Percentiles rank a stretch among this genome's conserved stretches.
Conservation (phyloP, 2,329 filamentous ascomycete species). For the Colletotrichum musae region DNA sequence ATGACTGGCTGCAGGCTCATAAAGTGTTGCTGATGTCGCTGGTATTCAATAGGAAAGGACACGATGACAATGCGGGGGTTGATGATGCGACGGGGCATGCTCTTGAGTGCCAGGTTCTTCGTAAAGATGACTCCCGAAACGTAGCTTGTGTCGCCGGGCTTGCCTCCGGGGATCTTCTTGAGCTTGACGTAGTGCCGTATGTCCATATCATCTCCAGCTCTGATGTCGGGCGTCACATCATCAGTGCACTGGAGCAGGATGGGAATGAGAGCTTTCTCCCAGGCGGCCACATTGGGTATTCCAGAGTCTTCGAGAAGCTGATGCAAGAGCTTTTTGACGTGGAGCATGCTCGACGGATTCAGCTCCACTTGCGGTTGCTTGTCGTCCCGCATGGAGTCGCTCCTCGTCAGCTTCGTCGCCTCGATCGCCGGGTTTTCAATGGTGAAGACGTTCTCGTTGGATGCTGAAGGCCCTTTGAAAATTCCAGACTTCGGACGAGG, state of each 20-base stretch:
- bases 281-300: slow-evolving; percentile 80
- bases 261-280: slow-evolving; percentile 92
- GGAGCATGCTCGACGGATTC: slow-evolving; percentile 87
- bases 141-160: slow-evolving; percentile 93
- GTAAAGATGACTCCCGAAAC: slow-evolving; percentile 97
- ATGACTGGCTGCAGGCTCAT: slow-evolving; percentile 99
- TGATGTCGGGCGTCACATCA: slow-evolving; percentile 93
- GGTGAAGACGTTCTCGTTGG: slow-evolving; percentile 64
- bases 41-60: slow-evolving; percentile 96
- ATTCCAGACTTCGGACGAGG: slow-evolving; percentile 74
- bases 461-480: slow-evolving; percentile 69
- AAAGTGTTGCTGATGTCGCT: slow-evolving; percentile 90
- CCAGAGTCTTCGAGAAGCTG: slow-evolving; percentile 85
- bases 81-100: slow-evolving; percentile 89
- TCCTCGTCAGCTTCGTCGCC: slow-evolving; percentile 74
- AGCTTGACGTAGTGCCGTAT: slow-evolving; percentile 97
- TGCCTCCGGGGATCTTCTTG: slow-evolving; percentile 94
- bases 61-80: slow-evolving; percentile 92
- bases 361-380: slow-evolving; percentile 85
- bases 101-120: slow-evolving; percentile 96
- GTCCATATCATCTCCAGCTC: slow-evolving; percentile 94
- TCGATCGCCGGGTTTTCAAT: slow-evolving; percentile 62
- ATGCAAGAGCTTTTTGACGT: slow-evolving; percentile 86
- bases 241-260: slow-evolving; percentile 93
- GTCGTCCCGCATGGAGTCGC: slow-evolving; percentile 84